phyloP scores from a whole-genome alignment of 176 grass and related monocot genomes.

The Melocanna baccifera region DNA sequence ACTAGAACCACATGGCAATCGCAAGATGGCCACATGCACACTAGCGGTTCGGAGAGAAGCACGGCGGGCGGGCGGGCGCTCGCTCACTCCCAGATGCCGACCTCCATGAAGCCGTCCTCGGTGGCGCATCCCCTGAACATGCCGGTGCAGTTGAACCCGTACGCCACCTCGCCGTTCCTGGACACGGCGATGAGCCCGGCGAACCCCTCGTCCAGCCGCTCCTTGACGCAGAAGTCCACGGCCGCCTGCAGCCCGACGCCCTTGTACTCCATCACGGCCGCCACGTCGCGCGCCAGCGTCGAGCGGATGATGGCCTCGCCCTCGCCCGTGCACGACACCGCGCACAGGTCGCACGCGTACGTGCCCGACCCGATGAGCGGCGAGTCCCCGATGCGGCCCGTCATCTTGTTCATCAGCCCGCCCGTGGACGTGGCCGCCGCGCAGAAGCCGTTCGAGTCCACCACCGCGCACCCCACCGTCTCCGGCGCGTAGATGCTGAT shows the following conservation, averaged over 20 bases:
- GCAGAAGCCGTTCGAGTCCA: slow-evolving; percentile 46
- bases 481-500: slow-evolving; percentile 96
- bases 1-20: slow-evolving; percentile 17
- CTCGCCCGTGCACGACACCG: slow-evolving; percentile 85
- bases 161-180: slow-evolving; percentile 53
- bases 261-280: slow-evolving; percentile 91
- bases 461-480: slow-evolving; percentile 82
- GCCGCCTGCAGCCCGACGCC: slow-evolving; percentile 66
- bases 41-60: not conserved
- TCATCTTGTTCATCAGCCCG: slow-evolving; percentile 94
- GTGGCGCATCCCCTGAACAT: slow-evolving; percentile 88
- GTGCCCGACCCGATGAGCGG: slow-evolving; percentile 82
- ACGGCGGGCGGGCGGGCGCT: accelerated
- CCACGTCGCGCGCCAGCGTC: slow-evolving; percentile 80
- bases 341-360: slow-evolving; percentile 68
- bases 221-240: slow-evolving; percentile 67
- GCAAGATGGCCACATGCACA: slow-evolving; percentile 18
- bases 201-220: slow-evolving; percentile 63
- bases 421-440: slow-evolving; percentile 80
- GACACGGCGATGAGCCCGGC: slow-evolving; percentile 83
- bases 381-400: slow-evolving; percentile 82
- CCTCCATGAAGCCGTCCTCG: slow-evolving; percentile 85
- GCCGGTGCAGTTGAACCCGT: slow-evolving; percentile 75
- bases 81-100: slow-evolving; percentile 76
- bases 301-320: slow-evolving; percentile 91